Base-by-base conservation (phyloP, 495 filamentous ascomycete genomes). In the Penicillium daleae region DNA sequence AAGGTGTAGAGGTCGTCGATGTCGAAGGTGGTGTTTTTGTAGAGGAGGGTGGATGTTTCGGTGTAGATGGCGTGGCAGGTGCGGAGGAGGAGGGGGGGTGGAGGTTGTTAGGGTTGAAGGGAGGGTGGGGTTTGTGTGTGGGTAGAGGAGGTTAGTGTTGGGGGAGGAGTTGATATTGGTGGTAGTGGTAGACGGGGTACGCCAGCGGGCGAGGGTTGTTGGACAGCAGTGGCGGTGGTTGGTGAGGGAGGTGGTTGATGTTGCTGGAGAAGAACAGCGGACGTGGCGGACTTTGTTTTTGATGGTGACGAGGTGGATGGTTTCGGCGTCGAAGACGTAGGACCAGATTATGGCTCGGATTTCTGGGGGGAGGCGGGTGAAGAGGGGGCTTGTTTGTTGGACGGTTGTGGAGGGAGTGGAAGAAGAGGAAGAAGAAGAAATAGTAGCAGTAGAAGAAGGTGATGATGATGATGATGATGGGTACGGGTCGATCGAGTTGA, bases 331-430 rank as follows among this genome's bases (percentile, higher is more conserved):
- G 59, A 85, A 80, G 64, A 84, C 79, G 57, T 85, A 81, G 17
- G 70, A 66, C 70, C 83, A 87, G 39, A 87, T 86, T 56, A 84
- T 78, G 27, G 83, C 69, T 15, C 85, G 81, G 57, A 88, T 76
- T 69, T 88, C 85, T 3, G 76, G 67, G 2, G 85, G 85, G 0
- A 85, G 70, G 44, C 64, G 67, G 32, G 59, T 51, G 48, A 80
- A 59, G 49, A 80, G 64, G 9, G 39, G 24, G 32, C 68, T 66
- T 27, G 56, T 17, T 57, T 78, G 78, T 2, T 68, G 31, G 42
- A 67, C 33, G 21, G 68, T 56, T 9, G 59, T 69, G 33, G 55
- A 68, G 22, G 62, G 59, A 26, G 29, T 10, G 3, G 2, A 3
- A 1, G 17, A 21, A 2, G 51, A 0, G 1, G 39, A 4, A 35